Base-by-base conservation (phyloP, 2,329 filamentous ascomycete species). In the Curvularia lunata region DNA sequence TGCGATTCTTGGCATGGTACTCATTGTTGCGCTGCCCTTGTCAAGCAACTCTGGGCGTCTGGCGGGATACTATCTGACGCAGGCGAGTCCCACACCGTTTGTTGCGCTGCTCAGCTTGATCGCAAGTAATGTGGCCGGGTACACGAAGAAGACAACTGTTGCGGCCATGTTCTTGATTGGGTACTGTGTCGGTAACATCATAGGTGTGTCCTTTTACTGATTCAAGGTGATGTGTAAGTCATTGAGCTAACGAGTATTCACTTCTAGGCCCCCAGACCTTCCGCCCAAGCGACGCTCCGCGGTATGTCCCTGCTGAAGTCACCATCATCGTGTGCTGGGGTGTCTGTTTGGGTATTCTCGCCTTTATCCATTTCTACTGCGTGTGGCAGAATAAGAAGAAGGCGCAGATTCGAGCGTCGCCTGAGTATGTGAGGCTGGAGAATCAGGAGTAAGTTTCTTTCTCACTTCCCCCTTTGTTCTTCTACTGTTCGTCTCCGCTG, bases 301-400 rank as follows among this genome's bases (percentile, higher is more conserved):
- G 83, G 37, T 90, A 89, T 63, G 80, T 86, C 1, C 84, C 86
- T 1, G 88, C 86, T 1, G 85, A 88, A 65, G 86, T 89, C 51
- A 85, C 83, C 1, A 86, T 89, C 53, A 80, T 88, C 12, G 84
- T 85, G 7, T 88, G 86, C 69, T 85, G 80, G 71, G 78, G 76
- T 3, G 72, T 85, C 0, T 83, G 82, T 46, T 64, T 88, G 9
- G 54, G 83, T 2, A 82, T 86, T 56, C 67, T 89, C 55, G 61
- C 81, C 0, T 89, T 89, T 65, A 87, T 90, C 53, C 87, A 85
- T 74, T 82, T 80, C 69, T 89, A 85, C 80, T 90, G 84, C 69
- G 76, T 78, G 10, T 71, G 73, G 19, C 81, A 88, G 76, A 91
- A 91, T 63, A 75, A 72, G 60, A 82, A 82, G 74, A 90, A 90